Conservation (phyloP, 192 early-diverging fungal genomes). For the Coemansia sp. region DNA sequence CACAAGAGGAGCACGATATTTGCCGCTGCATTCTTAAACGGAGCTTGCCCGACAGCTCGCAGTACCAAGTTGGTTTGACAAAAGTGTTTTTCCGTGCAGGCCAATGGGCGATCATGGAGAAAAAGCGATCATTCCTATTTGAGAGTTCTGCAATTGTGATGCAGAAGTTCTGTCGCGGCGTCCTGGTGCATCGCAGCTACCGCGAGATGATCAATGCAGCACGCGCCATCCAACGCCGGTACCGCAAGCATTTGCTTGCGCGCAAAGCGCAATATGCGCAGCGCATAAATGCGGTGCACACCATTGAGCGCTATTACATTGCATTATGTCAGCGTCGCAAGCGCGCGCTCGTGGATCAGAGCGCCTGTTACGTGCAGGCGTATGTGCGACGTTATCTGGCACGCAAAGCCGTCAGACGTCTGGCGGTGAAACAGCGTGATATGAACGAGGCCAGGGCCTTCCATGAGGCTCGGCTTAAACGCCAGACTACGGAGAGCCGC, state of each 20-base stretch:
- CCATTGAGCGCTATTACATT: constrained; percentile 29
- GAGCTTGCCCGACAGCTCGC: constrained; percentile 68
- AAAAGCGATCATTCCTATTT: constrained; percentile 79
- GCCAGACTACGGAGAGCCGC: constrained; percentile 20
- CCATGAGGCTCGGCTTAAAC: constrained; percentile 3
- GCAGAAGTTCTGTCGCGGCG: constrained; percentile 72
- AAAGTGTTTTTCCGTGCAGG: constrained; percentile 99
- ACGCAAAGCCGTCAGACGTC: background rate
- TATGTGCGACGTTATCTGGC: constrained; percentile 4
- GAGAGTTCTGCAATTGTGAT: constrained; percentile 73
- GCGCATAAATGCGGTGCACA: constrained; percentile 21
- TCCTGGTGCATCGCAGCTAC: constrained; percentile 61
- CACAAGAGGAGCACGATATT: constrained; percentile 58
- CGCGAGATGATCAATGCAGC: constrained; percentile 44
- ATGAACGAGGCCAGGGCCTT: constrained; percentile 10
- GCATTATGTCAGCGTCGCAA: background rate
- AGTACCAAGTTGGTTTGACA: constrained; percentile 90
- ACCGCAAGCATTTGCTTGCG: constrained; percentile 22
- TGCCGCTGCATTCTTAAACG: constrained; percentile 62
- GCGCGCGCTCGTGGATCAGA: background rate
- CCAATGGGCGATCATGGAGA: constrained; percentile 70
- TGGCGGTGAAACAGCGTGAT: constrained; percentile 2
- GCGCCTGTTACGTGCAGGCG: constrained; percentile 9
- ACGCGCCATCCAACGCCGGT: constrained; percentile 28
- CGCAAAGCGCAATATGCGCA: constrained; percentile 9